Percentiles rank a stretch among this genome's conserved stretches.
Evolutionary conservation across 2,329 filamentous ascomycete species (phyloP).

Genomic region (Aspergillus hiratsukae): DNA sequence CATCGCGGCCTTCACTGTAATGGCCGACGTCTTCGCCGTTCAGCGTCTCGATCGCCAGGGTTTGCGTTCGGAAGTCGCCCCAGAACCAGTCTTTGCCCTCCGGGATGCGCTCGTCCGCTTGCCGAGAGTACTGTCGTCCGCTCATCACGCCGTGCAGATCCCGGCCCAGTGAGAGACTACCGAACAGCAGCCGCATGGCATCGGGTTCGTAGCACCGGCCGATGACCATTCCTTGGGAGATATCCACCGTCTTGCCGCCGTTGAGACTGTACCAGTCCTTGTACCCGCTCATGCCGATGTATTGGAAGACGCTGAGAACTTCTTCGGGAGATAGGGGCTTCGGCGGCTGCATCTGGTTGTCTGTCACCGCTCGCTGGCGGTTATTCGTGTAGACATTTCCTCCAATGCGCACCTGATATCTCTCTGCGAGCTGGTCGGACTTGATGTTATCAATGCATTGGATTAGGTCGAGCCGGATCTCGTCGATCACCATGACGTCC

Average conservation of each 20-base stretch:
- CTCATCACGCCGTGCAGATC: slow-evolving; percentile 46
- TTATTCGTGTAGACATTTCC: slow-evolving; percentile 47
- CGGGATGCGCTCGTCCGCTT: slow-evolving; percentile 47
- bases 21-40: slow-evolving; percentile 51
- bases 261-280: slow-evolving; percentile 51
- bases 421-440: slow-evolving; percentile 43
- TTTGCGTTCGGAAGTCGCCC: slow-evolving; percentile 53
- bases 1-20: slow-evolving; percentile 43
- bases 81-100: slow-evolving; percentile 51
- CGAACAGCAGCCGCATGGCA: slow-evolving; percentile 45
- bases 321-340: slow-evolving; percentile 29
- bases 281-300: slow-evolving; percentile 42
- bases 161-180: slow-evolving; percentile 33
- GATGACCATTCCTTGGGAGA: slow-evolving; percentile 50
- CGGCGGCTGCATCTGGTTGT: slow-evolving; percentile 14
- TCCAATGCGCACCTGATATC: slow-evolving; percentile 44
- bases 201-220: slow-evolving; percentile 52
- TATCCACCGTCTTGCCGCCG: slow-evolving; percentile 36
- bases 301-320: slow-evolving; percentile 32
- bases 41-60: slow-evolving; percentile 51
- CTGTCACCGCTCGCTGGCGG: slow-evolving; percentile 21
- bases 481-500: slow-evolving; percentile 52
- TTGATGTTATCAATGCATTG: slow-evolving; percentile 47
- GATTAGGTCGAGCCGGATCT: slow-evolving; percentile 49
- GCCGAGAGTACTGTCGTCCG: slow-evolving; percentile 45